Conservation (phyloP, 768 basidiomycete genomes). For the Polyporus arcularius region DNA sequence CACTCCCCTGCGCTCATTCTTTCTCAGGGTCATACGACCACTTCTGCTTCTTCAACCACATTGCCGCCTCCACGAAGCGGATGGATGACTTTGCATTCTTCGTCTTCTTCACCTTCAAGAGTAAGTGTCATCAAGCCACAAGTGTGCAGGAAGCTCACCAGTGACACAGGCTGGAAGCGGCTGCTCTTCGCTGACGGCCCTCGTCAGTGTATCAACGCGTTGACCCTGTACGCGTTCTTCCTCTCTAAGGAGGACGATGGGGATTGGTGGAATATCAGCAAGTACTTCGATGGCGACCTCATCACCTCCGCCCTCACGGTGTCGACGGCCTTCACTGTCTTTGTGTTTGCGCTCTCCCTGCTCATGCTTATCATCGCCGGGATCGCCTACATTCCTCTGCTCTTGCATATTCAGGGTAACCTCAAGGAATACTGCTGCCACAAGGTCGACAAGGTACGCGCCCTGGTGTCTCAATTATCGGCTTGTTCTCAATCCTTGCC, state of each 20-base stretch:
- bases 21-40: conserved; percentile 86
- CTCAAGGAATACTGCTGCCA: conserved; percentile 99
- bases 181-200: conserved; percentile 91
- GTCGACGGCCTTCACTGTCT: conserved; percentile 87
- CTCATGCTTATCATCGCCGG: conserved; percentile 82
- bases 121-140: conserved; percentile 43
- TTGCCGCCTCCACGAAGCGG: conserved; percentile 91
- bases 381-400: conserved; percentile 88
- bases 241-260: conserved; percentile 53
- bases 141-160: background rate
- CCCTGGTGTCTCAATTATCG: background rate
- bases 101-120: conserved; percentile 99
- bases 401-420: conserved; percentile 96
- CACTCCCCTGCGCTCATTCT: background rate
- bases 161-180: conserved; percentile 75
- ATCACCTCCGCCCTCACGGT: conserved; percentile 83
- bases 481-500: conserved; percentile 13
- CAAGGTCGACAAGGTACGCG: conserved; percentile 91
- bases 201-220: conserved; percentile 95
- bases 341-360: conserved; percentile 84
- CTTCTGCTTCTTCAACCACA: conserved; percentile 98
- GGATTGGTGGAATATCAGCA: conserved; percentile 66
- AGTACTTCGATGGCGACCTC: conserved; percentile 76
- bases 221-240: conserved; percentile 93
- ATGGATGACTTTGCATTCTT: conserved; percentile 99